Base-by-base conservation (phyloP, 352 stramenopile species). In the Plasmopara viticola region DNA sequence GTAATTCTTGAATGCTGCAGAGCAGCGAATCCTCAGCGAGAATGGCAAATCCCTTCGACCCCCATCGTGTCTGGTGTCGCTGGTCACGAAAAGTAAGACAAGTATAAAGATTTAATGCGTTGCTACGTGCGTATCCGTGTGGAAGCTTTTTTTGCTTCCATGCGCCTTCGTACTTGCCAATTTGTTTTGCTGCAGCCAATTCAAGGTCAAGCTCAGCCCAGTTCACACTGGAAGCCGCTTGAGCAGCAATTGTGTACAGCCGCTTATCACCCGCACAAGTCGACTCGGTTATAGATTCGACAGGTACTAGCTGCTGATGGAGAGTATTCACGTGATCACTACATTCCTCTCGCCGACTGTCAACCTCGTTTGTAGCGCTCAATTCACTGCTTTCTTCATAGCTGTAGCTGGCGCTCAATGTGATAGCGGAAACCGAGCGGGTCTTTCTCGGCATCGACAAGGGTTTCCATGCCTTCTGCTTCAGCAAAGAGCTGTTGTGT, bases 1-100 rank as follows among this genome's bases (percentile, higher is more conserved):
- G 62, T 44, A 78, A 13, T 25, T 78, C 69, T 38, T 74, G 66
- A 5, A 72, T 64, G 6, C 48, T 69, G 41, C 69, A 78, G 8
- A 63, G 54, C 25, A 78, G 51, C 10, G 33, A 14, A 0, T 53
- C 59, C n/a, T 80, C 61, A 1, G 66, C 62, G n/a, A 70, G 30
- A 15, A 75, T 54, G 0, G 57, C 55, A 40, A 75, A 72, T 4
- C 58, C 55, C 34, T 71, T 64, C 9, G 54, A 56, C 10, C 55
- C 58, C 63, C 58, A 71, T 49, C 63, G 63, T 12, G 63, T 71
- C 9, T 63, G 58, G 33, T 68, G 63, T 48, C 51, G 48, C 20
- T 58, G 44, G 33, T 62, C 53, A 15, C 51, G 51, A 14, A 66
- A 34, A 0, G 57, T 63, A 12, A 57, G 38, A 17, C 56, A 45